Evolutionary conservation across 1,284 basidiomycete species (phyloP).

Genomic region (Irpex sp.): DNA sequence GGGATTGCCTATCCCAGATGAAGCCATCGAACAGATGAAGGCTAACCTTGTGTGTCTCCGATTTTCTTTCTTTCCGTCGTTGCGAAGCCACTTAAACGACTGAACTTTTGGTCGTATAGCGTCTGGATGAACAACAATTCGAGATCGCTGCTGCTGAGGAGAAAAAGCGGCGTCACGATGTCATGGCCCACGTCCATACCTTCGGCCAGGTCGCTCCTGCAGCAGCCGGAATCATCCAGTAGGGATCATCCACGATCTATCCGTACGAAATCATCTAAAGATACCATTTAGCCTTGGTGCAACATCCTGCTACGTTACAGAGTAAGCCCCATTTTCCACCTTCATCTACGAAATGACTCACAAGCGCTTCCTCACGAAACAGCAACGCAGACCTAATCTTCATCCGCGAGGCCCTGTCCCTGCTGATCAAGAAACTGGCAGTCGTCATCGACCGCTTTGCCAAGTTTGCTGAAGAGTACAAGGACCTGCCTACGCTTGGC

Average conservation of each 20-base stretch:
- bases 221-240: constrained; percentile 98
- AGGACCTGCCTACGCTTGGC: constrained; percentile 84
- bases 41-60: constrained; percentile 69
- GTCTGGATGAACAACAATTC: constrained; percentile 88
- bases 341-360: not conserved
- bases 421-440: constrained; percentile 85
- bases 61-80: not conserved
- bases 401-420: constrained; percentile 82
- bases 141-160: constrained; percentile 91
- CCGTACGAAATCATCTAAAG: not conserved
- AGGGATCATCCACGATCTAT: constrained; percentile 27
- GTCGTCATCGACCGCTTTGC: constrained; percentile 88
- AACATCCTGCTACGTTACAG: constrained; percentile 98
- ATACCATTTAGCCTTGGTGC: constrained; percentile 72
- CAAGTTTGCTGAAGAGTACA: constrained; percentile 71
- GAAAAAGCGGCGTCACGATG: constrained; percentile 97
- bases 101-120: constrained; percentile 36
- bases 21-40: constrained; percentile 94
- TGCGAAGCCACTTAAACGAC: no score
- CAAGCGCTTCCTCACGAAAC: constrained; percentile 1
- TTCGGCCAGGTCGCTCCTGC: constrained; percentile 93
- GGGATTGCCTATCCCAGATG: constrained; percentile 85
- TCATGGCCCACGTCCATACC: constrained; percentile 99
- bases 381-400: constrained; percentile 99
- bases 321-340: constrained; percentile 49